These are phyloP conservation scores for Vitis hybrid DNA, from an alignment of 177 flowering plant species.

Conservation along the genomic window DNA sequence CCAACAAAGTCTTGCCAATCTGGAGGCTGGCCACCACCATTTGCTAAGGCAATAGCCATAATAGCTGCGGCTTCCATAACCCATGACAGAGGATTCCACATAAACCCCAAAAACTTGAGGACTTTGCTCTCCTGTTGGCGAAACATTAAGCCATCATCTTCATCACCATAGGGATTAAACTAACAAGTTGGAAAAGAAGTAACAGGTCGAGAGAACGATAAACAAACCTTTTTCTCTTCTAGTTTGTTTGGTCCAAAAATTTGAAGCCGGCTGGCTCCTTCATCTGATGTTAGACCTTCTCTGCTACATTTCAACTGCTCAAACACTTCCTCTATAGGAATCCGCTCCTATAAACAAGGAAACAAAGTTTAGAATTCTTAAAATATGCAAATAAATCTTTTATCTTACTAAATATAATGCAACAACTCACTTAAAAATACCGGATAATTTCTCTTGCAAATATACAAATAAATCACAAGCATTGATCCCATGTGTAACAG, in stretches of 20 bases:
- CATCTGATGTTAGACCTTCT: slow-evolving; percentile 57
- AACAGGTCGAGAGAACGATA: neutral
- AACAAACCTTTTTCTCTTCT: slow-evolving; percentile 66
- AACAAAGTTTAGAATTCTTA: slow-evolving; percentile 3
- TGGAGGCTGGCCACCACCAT: slow-evolving; percentile 69
- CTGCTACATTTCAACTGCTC: slow-evolving; percentile 65
- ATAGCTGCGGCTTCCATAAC: slow-evolving; percentile 82
- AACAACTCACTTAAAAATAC: too few species aligned
- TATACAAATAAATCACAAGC: too few species aligned
- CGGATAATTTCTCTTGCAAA: too few species aligned
- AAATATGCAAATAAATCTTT: too few species aligned
- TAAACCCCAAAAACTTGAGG: slow-evolving; percentile 82
- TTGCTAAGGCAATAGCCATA: slow-evolving; percentile 77
- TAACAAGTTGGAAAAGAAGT: neutral
- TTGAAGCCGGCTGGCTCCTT: slow-evolving; percentile 61
- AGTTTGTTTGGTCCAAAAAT: slow-evolving; percentile 77
- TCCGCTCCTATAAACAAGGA: slow-evolving; percentile 39
- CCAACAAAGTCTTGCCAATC: slow-evolving; percentile 91
- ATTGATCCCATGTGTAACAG: too few species aligned
- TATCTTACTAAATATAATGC: too few species aligned
- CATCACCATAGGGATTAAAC: neutral
- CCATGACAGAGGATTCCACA: slow-evolving; percentile 90
- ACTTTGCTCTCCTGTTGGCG: slow-evolving; percentile 65
- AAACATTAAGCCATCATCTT: neutral
- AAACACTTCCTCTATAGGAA: slow-evolving; percentile 72